Evolutionary conservation across 768 basidiomycete genomes (phyloP), one percentile per base, ranked within the genome.

Genomic region (Cantharellus cinnabarinus): DNA sequence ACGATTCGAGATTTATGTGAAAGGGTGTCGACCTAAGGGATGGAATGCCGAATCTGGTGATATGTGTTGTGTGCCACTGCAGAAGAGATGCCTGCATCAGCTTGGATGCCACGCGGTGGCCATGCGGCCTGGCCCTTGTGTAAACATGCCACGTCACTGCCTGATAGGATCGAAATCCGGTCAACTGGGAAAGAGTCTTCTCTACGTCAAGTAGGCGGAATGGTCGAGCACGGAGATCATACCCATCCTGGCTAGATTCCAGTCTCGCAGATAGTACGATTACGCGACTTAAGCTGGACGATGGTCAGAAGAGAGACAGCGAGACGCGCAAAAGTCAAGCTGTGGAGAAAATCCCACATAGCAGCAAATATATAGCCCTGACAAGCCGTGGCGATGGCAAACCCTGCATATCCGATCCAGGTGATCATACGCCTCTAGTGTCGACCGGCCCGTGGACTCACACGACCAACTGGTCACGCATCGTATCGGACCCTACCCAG

Each of bases 1-100:
- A 52, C 50, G 38, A 40, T 20, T 39, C 59, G 20, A 57, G 4
- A 10, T 51, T 37, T 44, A 56, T 35, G 50, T n/a, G 35, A 42
- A 29, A 15, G 4, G 39, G 56, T 41, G 51, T 29, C 57, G 29
- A 41, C 10, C 3, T 44, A 66, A 86, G 71, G 5, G 81, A 77
- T 42, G 85, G 86, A 58, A 89, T 71, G 2, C 81, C 79, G 2
- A 86, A 72, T 4, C 84, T 72, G n/a, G 81, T 76, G 35, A 88
- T 70, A n/a, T 71, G 71, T 58, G 79, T 77, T 0, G 85, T 86
- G 64, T 83, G 77, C 86, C 85, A 87, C 66, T 83, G 82, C 10
- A 1, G 29, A 48, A 48, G 7, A 54, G 7, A 7, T 54, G 52
- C 7, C 7, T 10, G 35, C 7, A 48, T 48, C 1, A 29, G 44